These are phyloP conservation scores for Neofusicoccum kwambonambiense DNA, from an alignment of 2,329 filamentous ascomycete species.

Conservation along the genomic window DNA sequence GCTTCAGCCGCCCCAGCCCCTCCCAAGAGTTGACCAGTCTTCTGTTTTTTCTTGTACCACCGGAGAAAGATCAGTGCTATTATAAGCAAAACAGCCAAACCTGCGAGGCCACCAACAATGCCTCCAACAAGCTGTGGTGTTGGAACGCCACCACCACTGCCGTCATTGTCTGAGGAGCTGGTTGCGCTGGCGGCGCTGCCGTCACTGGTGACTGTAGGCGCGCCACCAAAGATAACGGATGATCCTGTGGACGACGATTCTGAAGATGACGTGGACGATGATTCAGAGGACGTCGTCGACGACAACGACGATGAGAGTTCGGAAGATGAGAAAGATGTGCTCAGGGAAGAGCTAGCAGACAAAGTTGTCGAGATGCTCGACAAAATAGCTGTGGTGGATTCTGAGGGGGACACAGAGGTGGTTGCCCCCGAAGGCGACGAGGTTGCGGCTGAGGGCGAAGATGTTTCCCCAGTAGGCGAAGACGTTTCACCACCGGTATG, in stretches of 20 bases:
- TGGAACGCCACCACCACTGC: conserved; percentile 33
- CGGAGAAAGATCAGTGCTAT: conserved; percentile 54
- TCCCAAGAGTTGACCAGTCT: conserved; percentile 16
- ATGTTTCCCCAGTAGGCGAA: background rate
- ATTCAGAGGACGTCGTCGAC: conserved; percentile 14
- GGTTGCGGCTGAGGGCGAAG: background rate
- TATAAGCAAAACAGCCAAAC: conserved; percentile 51
- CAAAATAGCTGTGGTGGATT: background rate
- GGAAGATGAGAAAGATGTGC: background rate
- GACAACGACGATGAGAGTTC: background rate
- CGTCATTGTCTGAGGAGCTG: conserved; percentile 15
- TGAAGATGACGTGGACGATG: conserved; percentile 17
- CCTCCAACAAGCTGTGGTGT: conserved; percentile 60
- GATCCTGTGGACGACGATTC: conserved; percentile 19
- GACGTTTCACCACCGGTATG: background rate
- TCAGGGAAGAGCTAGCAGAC: conserved; percentile 1
- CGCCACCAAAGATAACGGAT: conserved; percentile 20
- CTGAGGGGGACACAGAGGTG: background rate
- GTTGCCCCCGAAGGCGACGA: background rate
- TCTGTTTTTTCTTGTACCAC: conserved; percentile 46
- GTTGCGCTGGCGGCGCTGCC: conserved; percentile 14
- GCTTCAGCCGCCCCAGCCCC: conserved; percentile 1
- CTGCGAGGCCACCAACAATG: conserved; percentile 62
- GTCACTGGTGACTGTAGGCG: conserved; percentile 21
- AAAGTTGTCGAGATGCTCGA: background rate